A percentile compares a stretch with the other conserved stretches of the same genome.
phyloP scores from a whole-genome alignment of 352 stramenopile genomes.

The Globisporangium apiculatum region DNA sequence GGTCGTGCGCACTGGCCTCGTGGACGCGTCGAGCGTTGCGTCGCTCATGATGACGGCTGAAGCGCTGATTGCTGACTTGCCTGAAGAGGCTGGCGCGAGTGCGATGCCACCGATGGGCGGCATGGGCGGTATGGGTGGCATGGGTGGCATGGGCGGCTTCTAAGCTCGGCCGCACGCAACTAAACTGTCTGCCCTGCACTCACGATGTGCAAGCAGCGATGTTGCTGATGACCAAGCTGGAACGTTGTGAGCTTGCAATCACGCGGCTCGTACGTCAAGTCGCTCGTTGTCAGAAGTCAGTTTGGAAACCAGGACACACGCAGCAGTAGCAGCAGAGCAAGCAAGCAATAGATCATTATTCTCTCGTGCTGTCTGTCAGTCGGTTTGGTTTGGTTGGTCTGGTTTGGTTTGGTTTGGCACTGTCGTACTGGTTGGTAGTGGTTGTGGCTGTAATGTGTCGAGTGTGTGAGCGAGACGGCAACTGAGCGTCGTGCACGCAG shows the following conservation, averaged over 20 bases:
- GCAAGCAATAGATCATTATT: constrained; percentile 44
- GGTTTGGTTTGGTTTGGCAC: too few relatives aligned
- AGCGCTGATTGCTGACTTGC: constrained; percentile 96
- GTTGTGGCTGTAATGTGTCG: too few relatives aligned
- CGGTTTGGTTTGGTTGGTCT: too few relatives aligned
- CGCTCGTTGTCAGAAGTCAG: constrained; percentile 4
- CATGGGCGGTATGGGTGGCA: constrained; percentile 70
- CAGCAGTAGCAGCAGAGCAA: neutral
- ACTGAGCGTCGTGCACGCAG: too few relatives aligned
- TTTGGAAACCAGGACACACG: constrained; percentile 7
- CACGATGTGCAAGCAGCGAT: neutral
- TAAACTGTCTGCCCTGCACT: neutral
- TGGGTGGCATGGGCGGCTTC: constrained; percentile 82
- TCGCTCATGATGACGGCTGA: constrained; percentile 99
- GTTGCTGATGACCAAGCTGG: too few relatives aligned
- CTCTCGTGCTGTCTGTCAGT: too few relatives aligned
- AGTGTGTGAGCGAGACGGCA: too few relatives aligned
- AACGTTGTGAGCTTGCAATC: too few relatives aligned
- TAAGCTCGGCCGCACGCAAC: constrained; percentile 2
- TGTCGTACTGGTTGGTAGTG: too few relatives aligned
- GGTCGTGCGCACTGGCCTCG: constrained; percentile 97
- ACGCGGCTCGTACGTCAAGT: too few relatives aligned
- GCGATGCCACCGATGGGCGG: constrained; percentile 65
- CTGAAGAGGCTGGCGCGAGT: constrained; percentile 69
- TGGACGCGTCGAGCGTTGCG: constrained; percentile 98